These are phyloP conservation scores for Vigna radiata DNA, from an alignment of 306 rosid species.

Conservation along the genomic window DNA sequence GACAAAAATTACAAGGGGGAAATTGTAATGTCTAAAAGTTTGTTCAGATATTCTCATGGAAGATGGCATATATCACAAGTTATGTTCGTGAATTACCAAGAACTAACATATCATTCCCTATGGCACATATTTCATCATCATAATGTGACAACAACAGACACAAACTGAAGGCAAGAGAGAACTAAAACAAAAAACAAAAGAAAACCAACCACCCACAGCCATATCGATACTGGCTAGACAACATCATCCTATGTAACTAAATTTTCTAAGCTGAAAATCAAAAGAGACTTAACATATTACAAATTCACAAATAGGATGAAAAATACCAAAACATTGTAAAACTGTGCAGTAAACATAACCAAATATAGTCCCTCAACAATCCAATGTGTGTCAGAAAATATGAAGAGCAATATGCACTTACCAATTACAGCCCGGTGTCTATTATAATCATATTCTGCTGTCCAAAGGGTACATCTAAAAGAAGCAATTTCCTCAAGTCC, in stretches of 20 bases:
- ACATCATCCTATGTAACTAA: constrained; percentile 28
- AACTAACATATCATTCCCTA: constrained; percentile 21
- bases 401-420: constrained; percentile 45
- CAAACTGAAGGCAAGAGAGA: constrained; percentile 12
- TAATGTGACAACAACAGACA: constrained; percentile 27
- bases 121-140: constrained; percentile 35
- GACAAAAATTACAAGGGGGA: constrained; percentile 3
- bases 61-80: constrained; percentile 20
- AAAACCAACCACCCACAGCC: constrained; percentile 30
- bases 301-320: constrained; percentile 27
- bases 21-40: background rate
- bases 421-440: constrained; percentile 75
- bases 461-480: constrained; percentile 80
- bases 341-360: constrained; percentile 24
- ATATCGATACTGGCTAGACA: constrained; percentile 14
- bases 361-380: constrained; percentile 15
- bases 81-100: constrained; percentile 35
- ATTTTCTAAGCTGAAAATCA: constrained; percentile 7
- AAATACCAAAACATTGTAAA: constrained; percentile 28
- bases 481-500: constrained; percentile 64
- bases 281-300: background rate
- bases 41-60: constrained; percentile 19
- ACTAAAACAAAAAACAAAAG: background rate
- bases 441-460: constrained; percentile 69
- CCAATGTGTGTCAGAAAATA: background rate